Conservation (phyloP, 202 grass and related monocot species). For the Musa balbisiana region DNA sequence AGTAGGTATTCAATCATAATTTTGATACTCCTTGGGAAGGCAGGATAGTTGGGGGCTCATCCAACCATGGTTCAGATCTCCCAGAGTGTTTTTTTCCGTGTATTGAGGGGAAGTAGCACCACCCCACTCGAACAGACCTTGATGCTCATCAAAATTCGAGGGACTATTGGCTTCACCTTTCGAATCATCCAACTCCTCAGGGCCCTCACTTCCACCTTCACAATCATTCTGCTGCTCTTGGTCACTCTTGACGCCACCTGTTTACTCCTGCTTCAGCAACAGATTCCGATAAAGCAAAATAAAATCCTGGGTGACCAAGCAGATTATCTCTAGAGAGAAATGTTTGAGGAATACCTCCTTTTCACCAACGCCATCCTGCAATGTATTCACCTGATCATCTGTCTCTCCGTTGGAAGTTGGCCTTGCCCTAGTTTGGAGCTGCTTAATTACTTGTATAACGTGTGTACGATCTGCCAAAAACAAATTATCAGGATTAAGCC, state of each 20-base stretch:
- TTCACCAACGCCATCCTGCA: constrained; percentile 20
- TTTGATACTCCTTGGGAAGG: too few species aligned
- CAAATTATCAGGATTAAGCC: background rate
- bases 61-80: background rate
- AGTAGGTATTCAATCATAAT: too few species aligned
- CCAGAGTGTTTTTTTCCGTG: background rate
- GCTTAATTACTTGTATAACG: constrained; percentile 50
- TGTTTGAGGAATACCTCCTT: constrained; percentile 22
- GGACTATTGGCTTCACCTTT: constrained; percentile 6
- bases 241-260: background rate
- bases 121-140: constrained; percentile 41
- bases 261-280: background rate
- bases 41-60: too few species aligned
- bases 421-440: constrained; percentile 40
- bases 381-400: constrained; percentile 24
- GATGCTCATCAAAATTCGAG: constrained; percentile 27
- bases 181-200: background rate
- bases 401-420: constrained; percentile 8
- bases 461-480: constrained; percentile 41
- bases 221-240: constrained; percentile 21
- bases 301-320: background rate
- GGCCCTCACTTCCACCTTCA: constrained; percentile 18
- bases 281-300: background rate
- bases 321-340: background rate
- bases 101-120: background rate